These are phyloP conservation scores for Chaetoceros tenuissimus DNA, from an alignment of 108 stramenopile species.

Conservation along the genomic window DNA sequence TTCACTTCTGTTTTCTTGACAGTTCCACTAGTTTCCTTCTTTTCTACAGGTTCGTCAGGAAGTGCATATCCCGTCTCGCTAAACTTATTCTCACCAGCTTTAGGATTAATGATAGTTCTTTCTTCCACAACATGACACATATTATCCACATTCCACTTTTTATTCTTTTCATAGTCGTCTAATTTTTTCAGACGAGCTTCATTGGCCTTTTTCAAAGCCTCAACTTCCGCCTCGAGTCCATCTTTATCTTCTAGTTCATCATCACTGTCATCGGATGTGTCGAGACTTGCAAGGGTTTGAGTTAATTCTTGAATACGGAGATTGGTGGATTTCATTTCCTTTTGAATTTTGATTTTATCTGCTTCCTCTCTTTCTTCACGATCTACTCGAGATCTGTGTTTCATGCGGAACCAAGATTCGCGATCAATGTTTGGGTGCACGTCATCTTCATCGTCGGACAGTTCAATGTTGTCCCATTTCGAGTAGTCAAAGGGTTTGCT, in stretches of 20 bases:
- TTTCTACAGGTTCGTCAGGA: not conserved
- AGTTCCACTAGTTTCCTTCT: constrained; percentile 3
- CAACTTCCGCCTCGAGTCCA: constrained; percentile 68
- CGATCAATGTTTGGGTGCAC: constrained; percentile 98
- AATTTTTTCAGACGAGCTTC: constrained; percentile 53
- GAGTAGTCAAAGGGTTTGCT: constrained; percentile 91
- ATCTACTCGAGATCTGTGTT: constrained; percentile 91
- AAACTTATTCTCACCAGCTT: constrained; percentile 58
- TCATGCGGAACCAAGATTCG: constrained; percentile 94
- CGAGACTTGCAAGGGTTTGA: constrained; percentile 40
- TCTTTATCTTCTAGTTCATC: constrained; percentile 83
- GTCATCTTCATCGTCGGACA: constrained; percentile 97
- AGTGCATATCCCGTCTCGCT: constrained; percentile 36
- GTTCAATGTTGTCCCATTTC: constrained; percentile 98
- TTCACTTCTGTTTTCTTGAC: not conserved
- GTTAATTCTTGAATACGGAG: constrained; percentile 79
- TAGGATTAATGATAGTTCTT: constrained; percentile 82
- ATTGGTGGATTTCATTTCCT: constrained; percentile 76
- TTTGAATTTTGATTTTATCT: constrained; percentile 73
- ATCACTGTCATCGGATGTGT: constrained; percentile 48
- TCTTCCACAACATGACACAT: constrained; percentile 92
- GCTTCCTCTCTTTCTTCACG: constrained; percentile 85
- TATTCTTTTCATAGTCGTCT: constrained; percentile 91
- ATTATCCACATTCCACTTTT: constrained; percentile 98
- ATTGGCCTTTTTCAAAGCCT: constrained; percentile 59